These are phyloP conservation scores for Cardamine chenopodiifolia DNA, from an alignment of 345 rosid species.

Conservation along the genomic window DNA sequence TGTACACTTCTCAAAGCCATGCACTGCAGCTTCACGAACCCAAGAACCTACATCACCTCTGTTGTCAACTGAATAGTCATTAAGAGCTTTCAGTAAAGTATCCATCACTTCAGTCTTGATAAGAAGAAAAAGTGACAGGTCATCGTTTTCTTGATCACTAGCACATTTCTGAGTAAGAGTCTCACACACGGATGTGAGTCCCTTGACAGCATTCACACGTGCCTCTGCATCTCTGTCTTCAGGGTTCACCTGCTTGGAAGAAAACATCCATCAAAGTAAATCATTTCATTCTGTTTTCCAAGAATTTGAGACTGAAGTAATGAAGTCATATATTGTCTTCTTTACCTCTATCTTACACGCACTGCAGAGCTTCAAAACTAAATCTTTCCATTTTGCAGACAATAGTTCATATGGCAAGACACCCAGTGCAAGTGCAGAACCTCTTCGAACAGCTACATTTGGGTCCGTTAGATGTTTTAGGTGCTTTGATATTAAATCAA, in stretches of 20 bases:
- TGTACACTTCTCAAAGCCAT: slow-evolving; percentile 85
- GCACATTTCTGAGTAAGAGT: slow-evolving; percentile 57
- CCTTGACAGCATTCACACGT: slow-evolving; percentile 88
- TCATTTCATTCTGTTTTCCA: slow-evolving; percentile 5
- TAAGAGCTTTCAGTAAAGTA: slow-evolving; percentile 78
- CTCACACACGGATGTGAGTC: slow-evolving; percentile 81
- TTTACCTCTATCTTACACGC: slow-evolving; percentile 81
- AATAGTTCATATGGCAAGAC: slow-evolving; percentile 73
- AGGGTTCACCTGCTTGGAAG: slow-evolving; percentile 63
- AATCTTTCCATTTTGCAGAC: slow-evolving; percentile 65
- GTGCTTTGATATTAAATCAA: slow-evolving; percentile 60
- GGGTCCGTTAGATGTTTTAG: slow-evolving; percentile 68
- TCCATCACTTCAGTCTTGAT: slow-evolving; percentile 84
- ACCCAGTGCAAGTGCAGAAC: slow-evolving; percentile 85
- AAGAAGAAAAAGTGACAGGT: slow-evolving; percentile 54
- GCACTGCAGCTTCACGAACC: slow-evolving; percentile 97
- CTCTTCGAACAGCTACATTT: slow-evolving; percentile 90
- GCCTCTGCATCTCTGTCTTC: slow-evolving; percentile 98
- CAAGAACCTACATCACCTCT: slow-evolving; percentile 99
- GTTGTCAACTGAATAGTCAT: slow-evolving; percentile 92
- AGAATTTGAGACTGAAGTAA: background rate
- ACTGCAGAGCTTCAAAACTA: slow-evolving; percentile 68
- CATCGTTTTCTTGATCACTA: slow-evolving; percentile 47
- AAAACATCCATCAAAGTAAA: slow-evolving; percentile 32
- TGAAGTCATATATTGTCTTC: slow-evolving; percentile 20